Base-by-base conservation (phyloP, 768 basidiomycete genomes). In the Mycena capillaripes region DNA sequence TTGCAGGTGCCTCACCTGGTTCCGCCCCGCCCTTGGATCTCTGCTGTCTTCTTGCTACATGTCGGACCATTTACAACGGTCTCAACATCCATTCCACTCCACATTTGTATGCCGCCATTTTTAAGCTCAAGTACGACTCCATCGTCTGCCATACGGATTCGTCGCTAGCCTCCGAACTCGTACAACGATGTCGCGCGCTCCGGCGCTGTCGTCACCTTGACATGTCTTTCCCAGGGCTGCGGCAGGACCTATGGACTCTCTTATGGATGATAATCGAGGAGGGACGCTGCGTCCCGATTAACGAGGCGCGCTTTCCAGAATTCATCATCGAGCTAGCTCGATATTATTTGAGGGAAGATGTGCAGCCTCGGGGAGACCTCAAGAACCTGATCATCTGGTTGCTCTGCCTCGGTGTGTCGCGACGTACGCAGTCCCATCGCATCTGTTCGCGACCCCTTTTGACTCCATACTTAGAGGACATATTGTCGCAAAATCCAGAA, bases 211-310 rank as follows among this genome's bases (percentile, higher is more conserved):
- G 85, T 27, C 81, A 76, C 34, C 76, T 78, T 8, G 82, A 82
- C 71, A 69, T 87, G 55, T 79, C 83, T 3, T 48, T 61, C 4
- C 73, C 66, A 32, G 70, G 77, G 30, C 71, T 88, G 52, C 73
- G 78, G 1, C 82, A 83, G 42, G 91, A 91, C 77, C 76, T 92
- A 27, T 91, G 89, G 86, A 87, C 87, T 10, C 86, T 86, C 8
- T 84, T 90, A 68, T 83, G 90, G 71, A 91, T 92, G 88, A 76
- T 89, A n/a, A 76, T 91, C 36, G 92, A 93, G 77, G 84, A 85
- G 42, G 83, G 82, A 4, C 77, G 90, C 74, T 84, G 84, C 66
- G 76, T 71, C 27, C 87, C 90, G 29, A 83, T 92, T 12, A 76
- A 78, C 19, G 72, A 78, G 23, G 85, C 82, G 44, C 82, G 84